Evolutionary conservation across 148 eudicot species (phyloP).

Genomic region (Arctostaphylos glauca): DNA sequence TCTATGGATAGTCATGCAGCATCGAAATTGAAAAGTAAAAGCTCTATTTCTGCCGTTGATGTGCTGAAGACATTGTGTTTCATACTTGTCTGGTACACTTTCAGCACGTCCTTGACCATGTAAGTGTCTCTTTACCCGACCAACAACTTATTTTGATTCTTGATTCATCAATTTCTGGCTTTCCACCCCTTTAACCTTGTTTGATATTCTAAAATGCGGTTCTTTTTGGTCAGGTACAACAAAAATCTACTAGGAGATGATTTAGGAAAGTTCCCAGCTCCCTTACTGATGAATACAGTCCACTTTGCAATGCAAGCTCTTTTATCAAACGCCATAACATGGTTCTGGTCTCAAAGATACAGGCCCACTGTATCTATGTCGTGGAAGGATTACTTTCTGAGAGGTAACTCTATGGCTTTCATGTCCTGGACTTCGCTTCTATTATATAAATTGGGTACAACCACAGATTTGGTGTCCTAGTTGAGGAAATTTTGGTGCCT

Average conservation of each 20-base stretch:
- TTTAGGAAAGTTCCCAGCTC: slow-evolving; percentile 96
- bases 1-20: slow-evolving; percentile 13
- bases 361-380: slow-evolving; percentile 56
- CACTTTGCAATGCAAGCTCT: slow-evolving; percentile 96
- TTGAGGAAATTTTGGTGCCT: background rate
- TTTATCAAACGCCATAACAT: slow-evolving; percentile 73
- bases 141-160: background rate
- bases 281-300: slow-evolving; percentile 89
- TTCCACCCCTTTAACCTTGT: background rate
- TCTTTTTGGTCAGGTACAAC: slow-evolving; percentile 59
- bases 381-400: slow-evolving; percentile 85
- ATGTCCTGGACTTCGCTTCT: background rate
- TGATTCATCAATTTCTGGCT: background rate
- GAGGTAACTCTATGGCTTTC: slow-evolving; percentile 47
- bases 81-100: slow-evolving; percentile 82
- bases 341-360: slow-evolving; percentile 82
- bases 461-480: background rate
- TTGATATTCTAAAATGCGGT: slow-evolving; percentile 17
- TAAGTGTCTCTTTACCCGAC: slow-evolving; percentile 39
- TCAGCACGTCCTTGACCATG: slow-evolving; percentile 91
- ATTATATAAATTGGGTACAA: background rate
- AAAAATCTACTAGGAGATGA: slow-evolving; percentile 86
- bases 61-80: slow-evolving; percentile 79
- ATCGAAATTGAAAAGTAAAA: slow-evolving; percentile 20
- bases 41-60: slow-evolving; percentile 51